Conservation (phyloP, 2,329 filamentous ascomycete species). For the Clarireedia paspali region DNA sequence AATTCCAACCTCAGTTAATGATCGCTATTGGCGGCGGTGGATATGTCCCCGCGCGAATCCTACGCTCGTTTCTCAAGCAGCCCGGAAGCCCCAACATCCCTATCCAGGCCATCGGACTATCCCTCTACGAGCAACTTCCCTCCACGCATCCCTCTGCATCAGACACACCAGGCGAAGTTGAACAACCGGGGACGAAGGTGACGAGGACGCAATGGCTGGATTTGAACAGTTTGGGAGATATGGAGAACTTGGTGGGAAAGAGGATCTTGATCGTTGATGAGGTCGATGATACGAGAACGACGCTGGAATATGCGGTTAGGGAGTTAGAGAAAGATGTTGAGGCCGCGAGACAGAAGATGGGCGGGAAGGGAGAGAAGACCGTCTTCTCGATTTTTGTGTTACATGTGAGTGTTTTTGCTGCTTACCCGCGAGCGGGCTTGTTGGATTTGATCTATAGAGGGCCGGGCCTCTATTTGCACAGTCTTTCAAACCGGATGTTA, state of each 20-base stretch:
- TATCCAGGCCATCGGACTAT: conserved; percentile 97
- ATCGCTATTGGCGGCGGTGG: conserved; percentile 97
- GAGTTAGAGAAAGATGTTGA: conserved; percentile 95
- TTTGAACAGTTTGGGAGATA: conserved; percentile 70
- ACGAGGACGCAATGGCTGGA: conserved; percentile 98
- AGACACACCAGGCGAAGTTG: conserved; percentile 38
- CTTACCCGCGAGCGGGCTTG: neutral
- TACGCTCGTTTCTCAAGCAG: conserved; percentile 94
- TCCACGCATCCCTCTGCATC: conserved; percentile 44
- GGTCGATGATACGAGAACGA: conserved; percentile 92
- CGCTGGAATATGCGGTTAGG: conserved; percentile 85
- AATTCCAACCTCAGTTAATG: conserved; percentile 90
- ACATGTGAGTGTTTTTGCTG: conserved; percentile 48
- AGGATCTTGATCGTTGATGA: conserved; percentile 89
- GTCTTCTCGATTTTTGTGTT: conserved; percentile 93
- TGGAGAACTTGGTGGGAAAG: conserved; percentile 85
- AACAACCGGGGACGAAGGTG: conserved; percentile 84
- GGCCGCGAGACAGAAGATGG: conserved; percentile 64
- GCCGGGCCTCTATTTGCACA: neutral
- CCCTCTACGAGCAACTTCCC: conserved; percentile 81
- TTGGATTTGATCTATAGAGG: neutral
- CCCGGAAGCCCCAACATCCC: conserved; percentile 87
- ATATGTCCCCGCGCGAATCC: conserved; percentile 93
- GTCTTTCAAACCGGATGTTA: neutral
- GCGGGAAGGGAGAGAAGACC: conserved; percentile 66